A percentile compares a stretch with the other conserved stretches of the same genome.
Conservation (phyloP, 2,329 filamentous ascomycete genomes). For the Zasmidium citrigriseum region DNA sequence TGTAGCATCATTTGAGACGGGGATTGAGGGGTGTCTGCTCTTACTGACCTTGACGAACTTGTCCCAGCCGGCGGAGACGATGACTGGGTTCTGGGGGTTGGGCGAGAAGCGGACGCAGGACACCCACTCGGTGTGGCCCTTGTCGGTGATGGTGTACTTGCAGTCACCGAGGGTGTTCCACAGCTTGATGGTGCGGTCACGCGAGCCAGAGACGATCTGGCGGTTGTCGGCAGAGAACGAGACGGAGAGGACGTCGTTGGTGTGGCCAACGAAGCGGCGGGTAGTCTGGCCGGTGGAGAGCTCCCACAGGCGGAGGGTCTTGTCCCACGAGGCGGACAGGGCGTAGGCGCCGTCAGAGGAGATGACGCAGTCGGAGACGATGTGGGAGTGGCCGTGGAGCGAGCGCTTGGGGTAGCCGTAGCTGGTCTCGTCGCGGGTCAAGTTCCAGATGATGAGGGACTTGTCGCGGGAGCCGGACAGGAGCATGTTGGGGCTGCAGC, state of each 20-base stretch:
- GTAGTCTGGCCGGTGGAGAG: conserved; percentile 96
- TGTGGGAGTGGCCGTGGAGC: conserved; percentile 98
- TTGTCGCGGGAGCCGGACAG: conserved; percentile 97
- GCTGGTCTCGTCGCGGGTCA: conserved; percentile 95
- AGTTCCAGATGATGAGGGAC: conserved; percentile 99
- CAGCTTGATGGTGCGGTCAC: conserved; percentile 98
- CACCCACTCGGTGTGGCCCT: conserved; percentile 99
- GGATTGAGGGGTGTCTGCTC: conserved; percentile 13
- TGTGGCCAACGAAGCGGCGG: conserved; percentile 98
- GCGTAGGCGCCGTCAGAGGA: conserved; percentile 99
- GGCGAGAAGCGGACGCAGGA: conserved; percentile 99
- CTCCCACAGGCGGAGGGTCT: conserved; percentile 99
- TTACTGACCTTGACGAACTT: conserved; percentile 98
- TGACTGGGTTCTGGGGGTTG: conserved; percentile 99
- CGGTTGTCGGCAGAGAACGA: conserved; percentile 99
- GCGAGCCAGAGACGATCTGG: conserved; percentile 98
- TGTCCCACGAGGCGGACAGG: conserved; percentile 98
- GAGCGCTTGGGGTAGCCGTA: conserved; percentile 99
- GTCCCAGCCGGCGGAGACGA: conserved; percentile 98
- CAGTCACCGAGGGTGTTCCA: conserved; percentile 99
- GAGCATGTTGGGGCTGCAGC: conserved; percentile 92
- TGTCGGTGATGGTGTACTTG: conserved; percentile 99
- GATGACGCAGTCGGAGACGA: conserved; percentile 99
- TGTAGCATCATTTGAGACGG: conserved; percentile 81
- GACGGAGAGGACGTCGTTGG: conserved; percentile 98